These are phyloP conservation scores for Raffaelea arxii DNA, from an alignment of 2,329 filamentous ascomycete genomes.

Conservation along the genomic window DNA sequence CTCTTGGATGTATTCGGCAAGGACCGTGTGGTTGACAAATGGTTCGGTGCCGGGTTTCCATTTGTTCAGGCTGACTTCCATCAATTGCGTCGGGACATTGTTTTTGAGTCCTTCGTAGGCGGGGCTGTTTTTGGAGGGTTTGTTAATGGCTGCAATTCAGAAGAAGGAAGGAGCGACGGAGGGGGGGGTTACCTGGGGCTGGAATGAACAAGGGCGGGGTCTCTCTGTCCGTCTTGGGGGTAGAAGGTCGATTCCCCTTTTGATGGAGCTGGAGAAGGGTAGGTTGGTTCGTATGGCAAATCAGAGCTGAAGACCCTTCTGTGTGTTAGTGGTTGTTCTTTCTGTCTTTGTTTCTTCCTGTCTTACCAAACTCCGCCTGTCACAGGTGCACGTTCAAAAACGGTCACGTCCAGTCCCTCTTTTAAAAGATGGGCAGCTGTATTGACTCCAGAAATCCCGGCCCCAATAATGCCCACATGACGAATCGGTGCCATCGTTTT, in stretches of 20 bases:
- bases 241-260: constrained; percentile 24
- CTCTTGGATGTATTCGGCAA: constrained; percentile 53
- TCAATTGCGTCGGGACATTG: constrained; percentile 58
- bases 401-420: constrained; percentile 24
- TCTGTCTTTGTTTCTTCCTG: not conserved
- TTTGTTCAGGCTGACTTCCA: constrained; percentile 29
- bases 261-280: constrained; percentile 21
- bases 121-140: constrained; percentile 23
- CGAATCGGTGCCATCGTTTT: not conserved
- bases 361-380: constrained; percentile 27
- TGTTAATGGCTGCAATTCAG: constrained; percentile 1
- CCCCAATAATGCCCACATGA: constrained; percentile 27
- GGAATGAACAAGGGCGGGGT: constrained; percentile 18
- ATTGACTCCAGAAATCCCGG: constrained; percentile 29
- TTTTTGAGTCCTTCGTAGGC: constrained; percentile 53
- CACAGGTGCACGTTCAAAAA: constrained; percentile 25
- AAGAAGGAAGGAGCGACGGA: not conserved
- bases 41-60: constrained; percentile 53
- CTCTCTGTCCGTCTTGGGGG: constrained; percentile 27
- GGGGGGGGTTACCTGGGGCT: constrained; percentile 2
- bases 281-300: constrained; percentile 19
- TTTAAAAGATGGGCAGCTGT: constrained; percentile 26
- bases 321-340: not conserved
- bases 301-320: constrained; percentile 21
- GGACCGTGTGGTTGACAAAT: constrained; percentile 44